A percentile compares a stretch with the other conserved stretches of the same genome.
These are phyloP conservation scores for Hypocreales sp. DNA, from an alignment of 2,329 filamentous ascomycete species.

Conservation along the genomic window DNA sequence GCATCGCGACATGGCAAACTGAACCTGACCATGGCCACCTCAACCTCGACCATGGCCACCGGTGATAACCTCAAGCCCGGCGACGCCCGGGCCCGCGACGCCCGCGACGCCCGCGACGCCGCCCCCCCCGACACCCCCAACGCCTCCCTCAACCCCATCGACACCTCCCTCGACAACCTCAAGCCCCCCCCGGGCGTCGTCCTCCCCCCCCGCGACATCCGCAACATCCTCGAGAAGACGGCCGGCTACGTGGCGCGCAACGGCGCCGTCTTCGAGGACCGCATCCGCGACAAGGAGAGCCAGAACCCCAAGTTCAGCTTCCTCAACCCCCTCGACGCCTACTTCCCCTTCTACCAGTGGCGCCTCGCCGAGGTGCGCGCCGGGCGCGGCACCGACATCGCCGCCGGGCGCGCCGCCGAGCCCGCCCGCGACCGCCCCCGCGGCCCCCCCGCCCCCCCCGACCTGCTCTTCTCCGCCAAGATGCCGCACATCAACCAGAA, in stretches of 20 bases:
- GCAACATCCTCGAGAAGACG: constrained; percentile 78
- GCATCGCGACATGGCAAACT: too few species aligned
- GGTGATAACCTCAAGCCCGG: too few species aligned
- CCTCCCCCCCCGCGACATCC: constrained; percentile 78
- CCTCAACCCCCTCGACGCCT: constrained; percentile 63
- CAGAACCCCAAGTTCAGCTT: constrained; percentile 88
- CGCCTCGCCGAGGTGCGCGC: constrained; percentile 71
- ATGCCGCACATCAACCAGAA: constrained; percentile 96
- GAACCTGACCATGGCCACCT: too few species aligned
- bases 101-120: too few species aligned
- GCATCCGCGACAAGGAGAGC: constrained; percentile 71
- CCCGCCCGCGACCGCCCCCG: constrained; percentile 47
- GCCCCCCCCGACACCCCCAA: too few species aligned
- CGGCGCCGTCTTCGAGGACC: constrained; percentile 58
- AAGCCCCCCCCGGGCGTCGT: constrained; percentile 75
- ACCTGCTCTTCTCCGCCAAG: constrained; percentile 85
- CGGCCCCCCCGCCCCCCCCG: constrained; percentile 70
- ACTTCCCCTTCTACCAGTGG: constrained; percentile 83
- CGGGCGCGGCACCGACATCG: constrained; percentile 65
- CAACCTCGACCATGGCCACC: too few species aligned
- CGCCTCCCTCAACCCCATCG: too few species aligned
- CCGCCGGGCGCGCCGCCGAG: constrained; percentile 59
- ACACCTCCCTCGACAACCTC: constrained; percentile 53
- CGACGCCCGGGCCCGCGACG: too few species aligned
- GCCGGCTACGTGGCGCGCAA: constrained; percentile 74